phyloP scores from a whole-genome alignment of 331 rosid species.

The Rhamnella rubrinervis region DNA sequence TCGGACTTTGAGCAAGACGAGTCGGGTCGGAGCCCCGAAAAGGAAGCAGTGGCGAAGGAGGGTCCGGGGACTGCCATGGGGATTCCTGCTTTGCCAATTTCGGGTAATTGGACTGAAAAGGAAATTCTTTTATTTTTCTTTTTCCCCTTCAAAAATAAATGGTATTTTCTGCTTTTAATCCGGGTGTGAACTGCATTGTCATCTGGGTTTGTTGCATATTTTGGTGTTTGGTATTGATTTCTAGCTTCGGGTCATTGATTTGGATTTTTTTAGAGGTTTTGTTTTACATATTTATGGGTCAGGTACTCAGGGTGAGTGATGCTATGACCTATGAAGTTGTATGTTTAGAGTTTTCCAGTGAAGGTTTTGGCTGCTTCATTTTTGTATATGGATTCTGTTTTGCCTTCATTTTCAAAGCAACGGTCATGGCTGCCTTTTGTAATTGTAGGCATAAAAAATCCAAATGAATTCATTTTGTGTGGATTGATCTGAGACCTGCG shows the following conservation, averaged over 20 bases:
- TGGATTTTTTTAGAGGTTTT: background rate
- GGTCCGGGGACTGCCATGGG: slow-evolving; percentile 11
- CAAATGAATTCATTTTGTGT: background rate
- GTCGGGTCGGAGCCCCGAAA: slow-evolving; percentile 46
- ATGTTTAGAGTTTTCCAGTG: background rate
- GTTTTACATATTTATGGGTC: background rate
- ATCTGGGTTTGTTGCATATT: background rate
- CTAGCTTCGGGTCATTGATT: background rate
- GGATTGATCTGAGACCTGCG: background rate
- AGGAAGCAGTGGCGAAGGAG: slow-evolving; percentile 38
- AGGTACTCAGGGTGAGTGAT: background rate
- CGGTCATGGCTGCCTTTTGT: background rate
- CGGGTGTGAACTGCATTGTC: background rate
- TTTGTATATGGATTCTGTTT: background rate
- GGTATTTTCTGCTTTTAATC: background rate
- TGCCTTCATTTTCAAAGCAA: background rate
- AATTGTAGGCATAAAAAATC: no score
- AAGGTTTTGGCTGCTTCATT: background rate
- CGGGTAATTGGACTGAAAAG: slow-evolving; percentile 43
- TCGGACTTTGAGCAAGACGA: slow-evolving; percentile 85
- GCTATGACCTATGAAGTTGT: background rate
- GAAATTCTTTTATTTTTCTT: background rate
- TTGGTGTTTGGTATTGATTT: slow-evolving; percentile 3
- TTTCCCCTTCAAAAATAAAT: background rate
- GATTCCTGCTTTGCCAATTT: slow-evolving; percentile 64